A percentile compares a stretch with the other conserved stretches of the same genome.
Evolutionary conservation across 2,329 filamentous ascomycete species (phyloP).

Genomic region (Exophiala viscosa): DNA sequence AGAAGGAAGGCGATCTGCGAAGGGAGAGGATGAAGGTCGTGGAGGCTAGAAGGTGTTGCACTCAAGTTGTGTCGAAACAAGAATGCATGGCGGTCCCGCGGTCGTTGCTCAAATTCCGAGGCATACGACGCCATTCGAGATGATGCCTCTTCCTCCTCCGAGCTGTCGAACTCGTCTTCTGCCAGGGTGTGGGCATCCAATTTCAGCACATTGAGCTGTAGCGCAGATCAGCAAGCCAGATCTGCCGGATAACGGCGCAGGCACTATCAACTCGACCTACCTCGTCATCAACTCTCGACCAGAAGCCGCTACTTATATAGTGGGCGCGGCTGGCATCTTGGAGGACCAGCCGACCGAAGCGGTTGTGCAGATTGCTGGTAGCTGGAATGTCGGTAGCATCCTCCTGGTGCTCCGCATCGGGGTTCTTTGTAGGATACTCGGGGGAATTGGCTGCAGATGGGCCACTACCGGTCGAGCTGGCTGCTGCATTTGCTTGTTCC

Average conservation of each 20-base stretch:
- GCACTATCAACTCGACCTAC: constrained; percentile 34
- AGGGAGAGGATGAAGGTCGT: constrained; percentile 49
- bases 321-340: constrained; percentile 55
- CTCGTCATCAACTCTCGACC: constrained; percentile 59
- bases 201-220: constrained; percentile 46
- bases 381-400: constrained; percentile 8
- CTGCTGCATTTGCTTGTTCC: constrained; percentile 38
- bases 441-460: constrained; percentile 33
- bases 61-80: constrained; percentile 47
- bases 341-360: constrained; percentile 56
- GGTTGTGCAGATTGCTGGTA: constrained; percentile 33
- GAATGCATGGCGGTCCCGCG: constrained; percentile 49
- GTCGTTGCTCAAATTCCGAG: constrained; percentile 41
- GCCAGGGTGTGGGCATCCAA: constrained; percentile 33
- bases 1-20: constrained; percentile 55
- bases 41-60: constrained; percentile 32
- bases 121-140: constrained; percentile 29
- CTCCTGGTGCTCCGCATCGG: constrained; percentile 17
- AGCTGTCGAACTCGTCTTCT: constrained; percentile 35
- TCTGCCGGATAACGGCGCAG: not conserved
- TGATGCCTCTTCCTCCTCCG: constrained; percentile 34
- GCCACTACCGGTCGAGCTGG: constrained; percentile 26
- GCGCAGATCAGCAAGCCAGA: constrained; percentile 23
- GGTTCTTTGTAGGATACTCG: constrained; percentile 23
- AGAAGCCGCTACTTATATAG: constrained; percentile 61